Conservation (phyloP, 2,329 filamentous ascomycete genomes). For the Rutstroemia sp. region DNA sequence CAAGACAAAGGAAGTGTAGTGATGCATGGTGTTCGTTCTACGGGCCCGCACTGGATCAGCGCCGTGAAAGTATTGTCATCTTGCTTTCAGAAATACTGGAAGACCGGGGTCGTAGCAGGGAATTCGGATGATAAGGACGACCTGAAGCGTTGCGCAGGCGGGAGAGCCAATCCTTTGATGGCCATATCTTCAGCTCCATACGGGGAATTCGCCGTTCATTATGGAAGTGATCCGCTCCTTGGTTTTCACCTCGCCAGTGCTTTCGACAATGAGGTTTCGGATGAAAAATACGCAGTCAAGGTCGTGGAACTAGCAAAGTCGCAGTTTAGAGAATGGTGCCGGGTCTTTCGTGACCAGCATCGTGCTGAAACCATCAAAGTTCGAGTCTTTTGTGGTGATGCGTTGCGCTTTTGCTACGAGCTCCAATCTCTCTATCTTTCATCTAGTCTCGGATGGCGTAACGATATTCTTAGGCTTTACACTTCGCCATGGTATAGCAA, state of each 20-base stretch:
- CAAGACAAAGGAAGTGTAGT: neutral
- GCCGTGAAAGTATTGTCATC: neutral
- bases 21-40: neutral
- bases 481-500: neutral
- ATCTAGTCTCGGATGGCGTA: neutral
- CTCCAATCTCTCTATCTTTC: conserved; percentile 6
- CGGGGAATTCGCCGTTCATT: conserved; percentile 1
- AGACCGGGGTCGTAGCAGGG: neutral
- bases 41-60: neutral
- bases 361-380: neutral
- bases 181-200: neutral
- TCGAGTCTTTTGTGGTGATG: conserved; percentile 13
- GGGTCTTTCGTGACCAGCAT: neutral
- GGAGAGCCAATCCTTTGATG: conserved; percentile 10
- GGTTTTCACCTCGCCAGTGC: conserved; percentile 12
- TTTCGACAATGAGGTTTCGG: neutral
- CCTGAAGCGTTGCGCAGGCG: neutral
- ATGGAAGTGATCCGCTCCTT: conserved; percentile 10
- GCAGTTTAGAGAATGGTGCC: conserved; percentile 6
- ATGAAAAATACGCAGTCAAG: neutral
- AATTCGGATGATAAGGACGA: neutral
- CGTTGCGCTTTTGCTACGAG: conserved; percentile 11
- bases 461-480: neutral
- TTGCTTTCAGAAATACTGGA: neutral
- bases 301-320: conserved; percentile 2